Evolutionary conservation across 73 alveolate species (phyloP).

Genomic region (Loxodes magnus): DNA sequence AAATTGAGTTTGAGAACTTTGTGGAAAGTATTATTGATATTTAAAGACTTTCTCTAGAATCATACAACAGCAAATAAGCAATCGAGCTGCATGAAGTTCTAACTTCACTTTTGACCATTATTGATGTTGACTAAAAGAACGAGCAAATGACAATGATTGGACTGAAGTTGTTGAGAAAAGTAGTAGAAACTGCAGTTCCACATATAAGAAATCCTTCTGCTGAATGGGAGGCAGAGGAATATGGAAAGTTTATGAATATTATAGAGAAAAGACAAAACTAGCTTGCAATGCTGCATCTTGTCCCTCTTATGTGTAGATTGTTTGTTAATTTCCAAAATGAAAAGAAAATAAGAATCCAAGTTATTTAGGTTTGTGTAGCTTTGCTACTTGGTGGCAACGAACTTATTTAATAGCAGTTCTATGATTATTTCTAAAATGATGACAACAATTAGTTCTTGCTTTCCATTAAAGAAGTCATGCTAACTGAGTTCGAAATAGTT

Average conservation of each 20-base stretch:
- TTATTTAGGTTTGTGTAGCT: constrained; percentile 22
- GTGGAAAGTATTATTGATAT: too few species aligned
- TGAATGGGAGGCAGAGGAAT: constrained; percentile 48
- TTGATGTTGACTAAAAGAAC: neutral
- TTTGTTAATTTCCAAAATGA: too few species aligned
- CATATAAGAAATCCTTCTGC: constrained; percentile 26
- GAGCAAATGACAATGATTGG: constrained; percentile 28
- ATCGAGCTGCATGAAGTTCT: constrained; percentile 21
- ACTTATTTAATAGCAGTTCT: constrained; percentile 21
- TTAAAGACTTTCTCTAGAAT: too few species aligned
- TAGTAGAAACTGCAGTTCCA: constrained; percentile 21
- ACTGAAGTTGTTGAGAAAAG: constrained; percentile 25
- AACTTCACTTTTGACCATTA: neutral
- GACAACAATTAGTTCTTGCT: constrained; percentile 18
- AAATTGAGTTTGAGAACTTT: too few species aligned
- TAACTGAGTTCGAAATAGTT: constrained; percentile 15
- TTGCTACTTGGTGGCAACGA: constrained; percentile 33
- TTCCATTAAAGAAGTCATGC: constrained; percentile 18
- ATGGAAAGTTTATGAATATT: constrained; percentile 8
- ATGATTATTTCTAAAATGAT: constrained; percentile 20
- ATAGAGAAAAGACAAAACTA: constrained; percentile 19
- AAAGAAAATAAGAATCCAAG: constrained; percentile 16
- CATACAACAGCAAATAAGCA: too few species aligned
- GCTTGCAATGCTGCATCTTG: too few species aligned
- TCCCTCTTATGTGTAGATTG: too few species aligned